phyloP scores from a whole-genome alignment of 768 basidiomycete species.

The Boletus reticuloceps region DNA sequence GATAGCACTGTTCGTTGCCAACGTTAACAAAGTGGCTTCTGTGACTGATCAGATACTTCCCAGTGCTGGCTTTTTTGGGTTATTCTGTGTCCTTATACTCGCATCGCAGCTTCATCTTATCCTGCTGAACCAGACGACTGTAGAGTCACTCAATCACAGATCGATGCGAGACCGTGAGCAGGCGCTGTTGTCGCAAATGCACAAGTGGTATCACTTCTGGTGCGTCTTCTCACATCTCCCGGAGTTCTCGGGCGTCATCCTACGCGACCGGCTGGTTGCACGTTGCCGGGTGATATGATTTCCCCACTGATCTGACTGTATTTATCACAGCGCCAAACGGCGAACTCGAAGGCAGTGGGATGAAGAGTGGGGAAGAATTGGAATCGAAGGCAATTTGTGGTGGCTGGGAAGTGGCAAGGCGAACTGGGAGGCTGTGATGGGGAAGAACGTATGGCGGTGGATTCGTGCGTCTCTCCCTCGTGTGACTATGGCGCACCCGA shows the following conservation, averaged over 20 bases:
- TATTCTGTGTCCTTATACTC: conserved; percentile 65
- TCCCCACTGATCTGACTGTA: neutral
- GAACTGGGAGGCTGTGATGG: conserved; percentile 87
- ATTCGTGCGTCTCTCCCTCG: conserved; percentile 55
- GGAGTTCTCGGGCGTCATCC: neutral
- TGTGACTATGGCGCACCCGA: neutral
- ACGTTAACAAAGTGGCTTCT: neutral
- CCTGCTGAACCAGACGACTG: conserved; percentile 65
- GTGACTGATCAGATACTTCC: conserved; percentile 4
- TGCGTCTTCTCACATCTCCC: conserved; percentile 33
- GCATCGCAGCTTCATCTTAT: conserved; percentile 62
- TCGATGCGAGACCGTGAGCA: conserved; percentile 66
- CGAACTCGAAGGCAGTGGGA: conserved; percentile 57
- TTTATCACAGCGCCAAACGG: conserved; percentile 46
- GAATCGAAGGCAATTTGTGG: conserved; percentile 84
- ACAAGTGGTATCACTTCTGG: conserved; percentile 54
- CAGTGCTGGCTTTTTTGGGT: conserved; percentile 66
- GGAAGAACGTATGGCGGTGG: conserved; percentile 65
- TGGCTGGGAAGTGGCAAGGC: conserved; percentile 60
- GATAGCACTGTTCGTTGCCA: conserved; percentile 64
- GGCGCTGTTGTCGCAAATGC: conserved; percentile 45
- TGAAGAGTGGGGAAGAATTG: conserved; percentile 74
- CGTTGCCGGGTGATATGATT: neutral
- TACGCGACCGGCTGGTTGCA: neutral
- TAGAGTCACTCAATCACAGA: conserved; percentile 66